phyloP scores from a whole-genome alignment of 331 rosid species.

The Quercus phellos region DNA sequence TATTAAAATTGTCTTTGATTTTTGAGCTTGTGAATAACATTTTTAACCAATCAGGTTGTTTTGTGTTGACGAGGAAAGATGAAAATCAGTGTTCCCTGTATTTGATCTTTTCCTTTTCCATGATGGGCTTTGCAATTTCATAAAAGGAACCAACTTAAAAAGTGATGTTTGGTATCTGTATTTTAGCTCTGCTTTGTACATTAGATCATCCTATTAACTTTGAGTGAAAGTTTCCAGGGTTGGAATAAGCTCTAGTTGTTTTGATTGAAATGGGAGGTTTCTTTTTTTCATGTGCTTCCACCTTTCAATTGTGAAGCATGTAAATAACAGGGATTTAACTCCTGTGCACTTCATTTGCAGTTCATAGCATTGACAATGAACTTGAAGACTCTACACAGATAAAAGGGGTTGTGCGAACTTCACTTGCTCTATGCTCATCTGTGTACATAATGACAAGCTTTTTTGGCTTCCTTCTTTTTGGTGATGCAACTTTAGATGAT shows the following conservation, averaged over 20 bases:
- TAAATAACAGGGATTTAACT: not conserved
- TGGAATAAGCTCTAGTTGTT: not conserved
- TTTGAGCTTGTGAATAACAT: not conserved
- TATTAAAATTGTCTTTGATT: not conserved
- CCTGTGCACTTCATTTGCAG: constrained; percentile 46
- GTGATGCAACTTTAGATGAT: constrained; percentile 81
- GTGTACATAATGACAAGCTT: constrained; percentile 80
- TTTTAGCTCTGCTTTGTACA: not conserved
- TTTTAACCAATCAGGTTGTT: not conserved
- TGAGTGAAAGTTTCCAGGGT: not conserved
- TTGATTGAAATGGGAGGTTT: not conserved
- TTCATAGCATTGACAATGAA: constrained; percentile 80
- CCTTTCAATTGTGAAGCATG: not conserved
- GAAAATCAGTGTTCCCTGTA: not conserved
- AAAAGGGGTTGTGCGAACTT: constrained; percentile 56
- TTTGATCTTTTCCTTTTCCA: not conserved
- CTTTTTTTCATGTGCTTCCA: not conserved
- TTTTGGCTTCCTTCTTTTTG: constrained; percentile 91
- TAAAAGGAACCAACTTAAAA: not conserved
- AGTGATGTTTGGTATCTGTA: not conserved
- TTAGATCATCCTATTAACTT: not conserved
- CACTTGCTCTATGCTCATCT: constrained; percentile 76
- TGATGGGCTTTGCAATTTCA: not conserved
- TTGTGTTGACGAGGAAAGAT: not conserved
- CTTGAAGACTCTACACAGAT: constrained; percentile 71